A percentile compares a stretch with the other conserved stretches of the same genome.
Evolutionary conservation across 352 stramenopile genomes (phyloP).

Genomic region (Halophytophthora batemanensis): DNA sequence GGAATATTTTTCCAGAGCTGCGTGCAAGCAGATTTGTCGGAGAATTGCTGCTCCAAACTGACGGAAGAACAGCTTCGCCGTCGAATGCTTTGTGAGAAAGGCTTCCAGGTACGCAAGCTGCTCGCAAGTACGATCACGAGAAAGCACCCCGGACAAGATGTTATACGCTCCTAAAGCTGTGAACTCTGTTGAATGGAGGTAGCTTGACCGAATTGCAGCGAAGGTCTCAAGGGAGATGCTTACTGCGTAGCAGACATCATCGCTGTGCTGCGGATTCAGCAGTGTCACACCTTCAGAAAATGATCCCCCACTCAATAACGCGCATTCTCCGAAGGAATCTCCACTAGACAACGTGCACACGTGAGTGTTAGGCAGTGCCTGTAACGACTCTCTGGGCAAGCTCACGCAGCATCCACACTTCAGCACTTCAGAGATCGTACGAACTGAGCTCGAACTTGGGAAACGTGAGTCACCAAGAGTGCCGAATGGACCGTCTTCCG

Average conservation of each 20-base stretch:
- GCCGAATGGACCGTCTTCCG: no score
- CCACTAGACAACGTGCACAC: conserved; percentile 34
- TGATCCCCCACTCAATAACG: conserved; percentile 6
- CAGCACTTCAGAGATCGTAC: no score
- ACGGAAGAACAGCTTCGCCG: conserved; percentile 37
- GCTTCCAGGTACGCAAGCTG: conserved; percentile 29
- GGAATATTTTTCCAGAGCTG: conserved; percentile 25
- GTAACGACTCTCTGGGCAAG: no score
- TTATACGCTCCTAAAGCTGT: conserved; percentile 13
- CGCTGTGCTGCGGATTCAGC: conserved; percentile 22
- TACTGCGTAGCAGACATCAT: conserved; percentile 16
- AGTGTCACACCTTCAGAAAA: conserved; percentile 26
- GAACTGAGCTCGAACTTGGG: no score
- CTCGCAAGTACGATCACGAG: conserved; percentile 45
- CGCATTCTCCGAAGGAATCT: conserved; percentile 35
- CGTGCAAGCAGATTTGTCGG: conserved; percentile 28
- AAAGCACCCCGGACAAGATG: conserved; percentile 26
- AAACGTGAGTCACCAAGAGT: no score
- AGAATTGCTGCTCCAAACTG: conserved; percentile 32
- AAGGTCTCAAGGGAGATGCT: conserved; percentile 31
- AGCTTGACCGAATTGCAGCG: conserved; percentile 8
- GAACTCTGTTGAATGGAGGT: conserved; percentile 27
- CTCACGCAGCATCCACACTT: no score
- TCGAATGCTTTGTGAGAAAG: conserved; percentile 28
- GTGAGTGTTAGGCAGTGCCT: conserved; percentile 16